Conservation (phyloP, 768 basidiomycete species). For the Leccinum variicolor region DNA sequence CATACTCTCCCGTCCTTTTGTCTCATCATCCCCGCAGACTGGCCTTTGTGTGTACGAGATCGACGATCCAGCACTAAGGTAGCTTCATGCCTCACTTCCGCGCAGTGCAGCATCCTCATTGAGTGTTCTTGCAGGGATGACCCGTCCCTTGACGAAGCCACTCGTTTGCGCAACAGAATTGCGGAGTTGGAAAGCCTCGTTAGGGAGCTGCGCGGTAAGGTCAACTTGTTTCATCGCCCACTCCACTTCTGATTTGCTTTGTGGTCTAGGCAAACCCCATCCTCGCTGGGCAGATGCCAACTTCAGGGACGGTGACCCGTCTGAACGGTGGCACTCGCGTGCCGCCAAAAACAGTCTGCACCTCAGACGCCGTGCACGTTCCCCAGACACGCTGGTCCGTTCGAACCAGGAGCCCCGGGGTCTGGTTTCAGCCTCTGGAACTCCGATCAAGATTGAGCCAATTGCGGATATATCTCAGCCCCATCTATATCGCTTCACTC, state of each 20-base stretch:
- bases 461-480: constrained; percentile 44
- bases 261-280: constrained; percentile 69
- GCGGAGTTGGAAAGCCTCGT: constrained; percentile 93
- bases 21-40: constrained; percentile 46
- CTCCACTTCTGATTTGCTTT: constrained; percentile 7
- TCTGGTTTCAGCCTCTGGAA: constrained; percentile 44
- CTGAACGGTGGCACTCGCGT: constrained; percentile 84
- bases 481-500: constrained; percentile 67
- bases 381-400: constrained; percentile 33
- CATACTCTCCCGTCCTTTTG: background rate
- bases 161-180: constrained; percentile 80
- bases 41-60: constrained; percentile 95
- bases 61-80: constrained; percentile 84
- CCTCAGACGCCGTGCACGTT: constrained; percentile 38
- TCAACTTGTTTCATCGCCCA: constrained; percentile 10
- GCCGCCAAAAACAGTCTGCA: constrained; percentile 63
- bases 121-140: constrained; percentile 57
- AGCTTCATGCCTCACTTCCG: constrained; percentile 1
- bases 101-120: background rate
- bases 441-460: constrained; percentile 69
- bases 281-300: constrained; percentile 81
- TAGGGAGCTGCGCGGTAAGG: constrained; percentile 75
- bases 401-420: constrained; percentile 37
- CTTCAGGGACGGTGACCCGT: constrained; percentile 77
- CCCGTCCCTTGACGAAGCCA: constrained; percentile 83